Percentiles rank a stretch among this genome's conserved stretches.
Evolutionary conservation across 2,329 filamentous ascomycete species (phyloP).

Genomic region (Amauroascus niger): DNA sequence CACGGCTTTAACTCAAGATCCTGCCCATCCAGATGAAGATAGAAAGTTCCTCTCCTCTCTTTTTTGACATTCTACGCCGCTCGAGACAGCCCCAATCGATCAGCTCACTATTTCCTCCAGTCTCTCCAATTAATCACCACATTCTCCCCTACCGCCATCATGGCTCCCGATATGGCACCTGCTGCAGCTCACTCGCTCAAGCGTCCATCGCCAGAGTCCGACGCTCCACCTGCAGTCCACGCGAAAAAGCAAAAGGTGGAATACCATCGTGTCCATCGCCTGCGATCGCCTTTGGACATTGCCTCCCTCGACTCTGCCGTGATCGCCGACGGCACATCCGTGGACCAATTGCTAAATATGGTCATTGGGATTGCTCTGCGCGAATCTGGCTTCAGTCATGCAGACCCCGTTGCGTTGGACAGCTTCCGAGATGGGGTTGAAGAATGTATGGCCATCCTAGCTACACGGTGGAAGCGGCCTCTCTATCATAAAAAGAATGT

Average conservation of each 20-base stretch:
- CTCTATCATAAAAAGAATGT: no score
- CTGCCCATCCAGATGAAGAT: not conserved
- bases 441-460: constrained; percentile 45
- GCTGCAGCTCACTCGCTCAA: constrained; percentile 24
- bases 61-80: no score
- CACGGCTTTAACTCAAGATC: not conserved
- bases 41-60: not conserved
- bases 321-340: constrained; percentile 43
- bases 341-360: constrained; percentile 47
- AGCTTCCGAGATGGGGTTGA: constrained; percentile 47
- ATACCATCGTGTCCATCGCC: constrained; percentile 37
- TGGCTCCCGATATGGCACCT: constrained; percentile 8
- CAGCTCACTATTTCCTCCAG: not conserved
- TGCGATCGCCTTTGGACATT: constrained; percentile 29
- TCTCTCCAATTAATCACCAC: not conserved
- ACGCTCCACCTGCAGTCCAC: constrained; percentile 16
- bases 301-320: constrained; percentile 30
- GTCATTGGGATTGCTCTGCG: constrained; percentile 46
- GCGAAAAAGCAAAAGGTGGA: constrained; percentile 30
- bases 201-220: constrained; percentile 22
- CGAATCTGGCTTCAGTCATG: constrained; percentile 46
- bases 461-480: not conserved
- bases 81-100: no score
- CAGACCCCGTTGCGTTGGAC: constrained; percentile 48
- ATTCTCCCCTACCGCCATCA: constrained; percentile 5